Evolutionary conservation across 352 stramenopile species (phyloP).

Genomic region (Globisporangium parvum): DNA sequence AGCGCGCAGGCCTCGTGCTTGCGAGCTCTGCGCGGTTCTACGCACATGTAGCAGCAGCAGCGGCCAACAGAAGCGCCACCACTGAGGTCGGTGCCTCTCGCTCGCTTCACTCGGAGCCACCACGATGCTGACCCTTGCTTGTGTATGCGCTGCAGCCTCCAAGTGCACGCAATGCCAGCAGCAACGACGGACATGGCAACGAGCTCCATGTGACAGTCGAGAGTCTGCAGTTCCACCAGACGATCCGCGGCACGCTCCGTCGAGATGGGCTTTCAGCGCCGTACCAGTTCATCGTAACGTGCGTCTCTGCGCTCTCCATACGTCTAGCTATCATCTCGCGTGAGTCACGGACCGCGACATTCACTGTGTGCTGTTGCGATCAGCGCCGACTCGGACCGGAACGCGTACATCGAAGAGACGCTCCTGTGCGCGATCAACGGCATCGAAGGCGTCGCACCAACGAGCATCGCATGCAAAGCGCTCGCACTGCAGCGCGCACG

Average conservation of each 20-base stretch:
- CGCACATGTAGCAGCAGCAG: slow-evolving; percentile 26
- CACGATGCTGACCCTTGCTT: not conserved
- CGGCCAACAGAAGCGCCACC: not conserved
- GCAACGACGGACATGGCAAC: not conserved
- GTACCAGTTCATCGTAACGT: slow-evolving; percentile 33
- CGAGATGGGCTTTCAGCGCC: slow-evolving; percentile 8
- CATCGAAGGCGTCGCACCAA: slow-evolving; percentile 30
- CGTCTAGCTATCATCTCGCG: not conserved
- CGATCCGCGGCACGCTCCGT: slow-evolving; percentile 31
- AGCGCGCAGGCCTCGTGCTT: slow-evolving; percentile 88
- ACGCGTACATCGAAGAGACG: slow-evolving; percentile 91
- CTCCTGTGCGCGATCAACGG: slow-evolving; percentile 69
- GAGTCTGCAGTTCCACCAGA: slow-evolving; percentile 89
- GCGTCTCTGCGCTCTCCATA: not conserved
- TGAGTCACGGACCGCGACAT: not conserved
- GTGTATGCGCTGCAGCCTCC: no score
- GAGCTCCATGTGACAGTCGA: slow-evolving; percentile 45
- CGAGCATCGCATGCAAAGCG: slow-evolving; percentile 20
- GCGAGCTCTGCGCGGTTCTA: slow-evolving; percentile 92
- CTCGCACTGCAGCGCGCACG: slow-evolving; percentile 14
- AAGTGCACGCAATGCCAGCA: no score
- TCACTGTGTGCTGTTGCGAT: not conserved
- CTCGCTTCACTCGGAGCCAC: not conserved
- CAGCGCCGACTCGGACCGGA: slow-evolving; percentile 46
- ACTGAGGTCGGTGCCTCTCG: not conserved